Evolutionary conservation across 345 rosid genomes (phyloP).

Genomic region (Schrenkiella parvula): DNA sequence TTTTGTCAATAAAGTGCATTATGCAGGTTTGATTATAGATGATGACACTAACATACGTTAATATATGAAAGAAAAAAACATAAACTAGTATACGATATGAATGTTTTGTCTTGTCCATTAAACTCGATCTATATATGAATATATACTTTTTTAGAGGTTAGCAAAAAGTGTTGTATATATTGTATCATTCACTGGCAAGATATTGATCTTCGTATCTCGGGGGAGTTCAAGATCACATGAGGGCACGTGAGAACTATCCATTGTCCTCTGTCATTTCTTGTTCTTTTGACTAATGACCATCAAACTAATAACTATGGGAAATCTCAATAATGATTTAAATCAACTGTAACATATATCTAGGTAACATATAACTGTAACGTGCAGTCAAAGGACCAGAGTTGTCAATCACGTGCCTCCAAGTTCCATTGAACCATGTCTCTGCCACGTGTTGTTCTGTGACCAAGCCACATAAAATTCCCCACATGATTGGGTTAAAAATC

Average conservation of each 20-base stretch:
- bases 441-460: conserved; percentile 8
- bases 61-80: no score
- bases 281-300: background rate
- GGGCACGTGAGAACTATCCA: conserved; percentile 24
- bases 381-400: conserved; percentile 27
- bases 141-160: background rate
- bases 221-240: conserved; percentile 14
- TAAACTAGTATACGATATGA: background rate
- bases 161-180: background rate
- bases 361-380: conserved; percentile 11
- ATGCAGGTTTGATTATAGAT: background rate
- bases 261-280: background rate
- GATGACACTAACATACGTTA: background rate
- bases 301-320: background rate
- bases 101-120: background rate
- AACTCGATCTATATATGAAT: conserved; percentile 4
- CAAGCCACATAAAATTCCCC: background rate
- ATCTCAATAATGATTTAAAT: background rate
- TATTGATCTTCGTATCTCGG: conserved; percentile 25
- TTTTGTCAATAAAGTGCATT: background rate
- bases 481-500: conserved; percentile 21
- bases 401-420: conserved; percentile 19
- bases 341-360: background rate
- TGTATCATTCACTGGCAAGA: background rate
- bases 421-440: conserved; percentile 13